A percentile compares a stretch with the other conserved stretches of the same genome.
Conservation (phyloP, 1,284 basidiomycete species). For the Laetiporus sulphureus region DNA sequence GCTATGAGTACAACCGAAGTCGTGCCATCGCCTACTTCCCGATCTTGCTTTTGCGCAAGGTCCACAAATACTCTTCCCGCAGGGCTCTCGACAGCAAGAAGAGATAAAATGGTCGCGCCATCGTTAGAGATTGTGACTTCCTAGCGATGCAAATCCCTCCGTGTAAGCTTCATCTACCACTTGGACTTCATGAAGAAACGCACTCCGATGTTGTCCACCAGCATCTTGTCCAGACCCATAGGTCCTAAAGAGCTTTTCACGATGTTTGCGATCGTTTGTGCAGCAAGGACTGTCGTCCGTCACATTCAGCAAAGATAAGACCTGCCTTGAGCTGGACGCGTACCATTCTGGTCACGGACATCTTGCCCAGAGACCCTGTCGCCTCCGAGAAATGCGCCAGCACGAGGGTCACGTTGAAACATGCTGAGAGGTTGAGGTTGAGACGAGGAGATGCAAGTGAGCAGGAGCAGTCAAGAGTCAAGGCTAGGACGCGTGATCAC, state of each 20-base stretch:
- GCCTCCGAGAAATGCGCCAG: constrained; percentile 89
- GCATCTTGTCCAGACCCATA: constrained; percentile 94
- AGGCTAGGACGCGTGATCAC: too few species aligned
- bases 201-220: constrained; percentile 97
- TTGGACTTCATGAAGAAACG: constrained; percentile 26
- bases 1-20: constrained; percentile 98
- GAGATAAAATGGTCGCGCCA: constrained; percentile 94
- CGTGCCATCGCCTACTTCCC: constrained; percentile 98
- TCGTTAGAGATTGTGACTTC: constrained; percentile 99
- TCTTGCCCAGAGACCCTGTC: constrained; percentile 93
- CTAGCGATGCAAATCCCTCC: constrained; percentile 30
- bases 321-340: constrained; percentile 22
- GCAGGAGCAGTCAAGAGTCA: too few species aligned
- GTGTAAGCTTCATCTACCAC: neutral
- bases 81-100: constrained; percentile 91
- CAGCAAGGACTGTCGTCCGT: constrained; percentile 72
- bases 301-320: constrained; percentile 2
- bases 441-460: neutral
- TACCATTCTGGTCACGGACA: constrained; percentile 95
- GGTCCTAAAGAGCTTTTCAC: constrained; percentile 97
- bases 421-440: constrained; percentile 30
- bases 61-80: constrained; percentile 96
- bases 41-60: constrained; percentile 98
- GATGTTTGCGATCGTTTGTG: constrained; percentile 95
- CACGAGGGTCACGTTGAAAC: constrained; percentile 83